Percentiles rank a stretch among this genome's conserved stretches.
Evolutionary conservation across 1,284 basidiomycete genomes (phyloP).

Genomic region (Leccinum holopus): DNA sequence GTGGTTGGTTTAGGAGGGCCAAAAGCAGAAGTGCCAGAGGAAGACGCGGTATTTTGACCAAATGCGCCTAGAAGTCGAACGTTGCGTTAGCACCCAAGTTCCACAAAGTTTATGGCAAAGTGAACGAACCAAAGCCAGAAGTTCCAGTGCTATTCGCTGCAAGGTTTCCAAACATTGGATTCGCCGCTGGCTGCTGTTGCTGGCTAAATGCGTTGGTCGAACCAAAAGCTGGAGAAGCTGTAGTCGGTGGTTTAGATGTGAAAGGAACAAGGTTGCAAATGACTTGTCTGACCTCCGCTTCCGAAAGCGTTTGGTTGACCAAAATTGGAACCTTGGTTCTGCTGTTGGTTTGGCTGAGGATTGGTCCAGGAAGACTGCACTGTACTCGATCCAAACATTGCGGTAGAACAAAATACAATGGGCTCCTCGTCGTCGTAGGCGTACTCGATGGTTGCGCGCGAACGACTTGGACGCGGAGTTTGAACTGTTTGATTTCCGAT

Average conservation of each 20-base stretch:
- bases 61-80: conserved; percentile 53
- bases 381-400: conserved; percentile 58
- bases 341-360: conserved; percentile 53
- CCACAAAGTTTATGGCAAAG: conserved; percentile 11
- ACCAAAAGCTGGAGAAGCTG: conserved; percentile 40
- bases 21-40: conserved; percentile 50
- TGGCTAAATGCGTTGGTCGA: conserved; percentile 46
- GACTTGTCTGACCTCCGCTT: conserved; percentile 40
- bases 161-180: conserved; percentile 76
- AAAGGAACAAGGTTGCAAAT: conserved; percentile 36
- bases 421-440: conserved; percentile 26
- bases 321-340: conserved; percentile 42
- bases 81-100: conserved; percentile 19
- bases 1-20: conserved; percentile 62
- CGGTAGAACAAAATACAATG: conserved; percentile 22
- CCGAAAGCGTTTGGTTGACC: conserved; percentile 52
- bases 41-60: conserved; percentile 42
- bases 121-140: conserved; percentile 59
- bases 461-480: conserved; percentile 25
- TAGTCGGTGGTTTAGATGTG: conserved; percentile 28
- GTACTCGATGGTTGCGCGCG: conserved; percentile 14
- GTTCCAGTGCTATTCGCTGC: conserved; percentile 40
- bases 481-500: conserved; percentile 18
- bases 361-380: conserved; percentile 64
- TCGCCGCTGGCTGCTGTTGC: conserved; percentile 62